A percentile compares a stretch with the other conserved stretches of the same genome.
phyloP scores from a whole-genome alignment of 345 rosid species.

The Populus pruinosa region DNA sequence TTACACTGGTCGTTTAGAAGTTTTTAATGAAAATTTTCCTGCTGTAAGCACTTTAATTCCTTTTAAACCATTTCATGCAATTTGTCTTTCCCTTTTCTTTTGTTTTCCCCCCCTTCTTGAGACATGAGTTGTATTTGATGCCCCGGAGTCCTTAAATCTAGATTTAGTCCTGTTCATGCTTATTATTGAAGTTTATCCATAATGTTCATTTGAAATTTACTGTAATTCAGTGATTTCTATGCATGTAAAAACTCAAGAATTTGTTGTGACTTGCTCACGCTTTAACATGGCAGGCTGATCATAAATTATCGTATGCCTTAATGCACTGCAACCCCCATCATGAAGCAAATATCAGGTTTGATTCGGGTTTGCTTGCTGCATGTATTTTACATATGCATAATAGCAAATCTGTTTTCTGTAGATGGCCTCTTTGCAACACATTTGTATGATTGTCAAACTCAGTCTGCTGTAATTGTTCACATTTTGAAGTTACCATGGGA shows the following conservation, averaged over 20 bases:
- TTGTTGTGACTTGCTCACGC: conserved; percentile 1
- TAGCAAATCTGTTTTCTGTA: background rate
- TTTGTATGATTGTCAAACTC: background rate
- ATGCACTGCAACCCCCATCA: conserved; percentile 60
- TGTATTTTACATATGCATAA: conserved; percentile 15
- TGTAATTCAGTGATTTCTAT: background rate
- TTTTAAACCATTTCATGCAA: background rate
- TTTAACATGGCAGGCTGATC: conserved; percentile 70
- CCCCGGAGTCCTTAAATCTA: too few species aligned
- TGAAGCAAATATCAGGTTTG: conserved; percentile 80
- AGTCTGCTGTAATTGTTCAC: too few species aligned
- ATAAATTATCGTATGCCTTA: conserved; percentile 85
- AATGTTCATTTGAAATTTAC: background rate
- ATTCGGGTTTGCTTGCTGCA: conserved; percentile 21
- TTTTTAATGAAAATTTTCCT: conserved; percentile 89
- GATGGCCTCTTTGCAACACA: conserved; percentile 4
- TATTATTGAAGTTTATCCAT: too few species aligned
- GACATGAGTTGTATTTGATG: background rate
- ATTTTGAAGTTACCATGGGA: too few species aligned
- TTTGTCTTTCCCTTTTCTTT: background rate
- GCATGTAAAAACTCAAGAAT: background rate
- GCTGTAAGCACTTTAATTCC: conserved; percentile 55
- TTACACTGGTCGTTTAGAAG: conserved; percentile 97
- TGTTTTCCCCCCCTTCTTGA: background rate
- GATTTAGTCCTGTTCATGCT: too few species aligned